phyloP scores from a whole-genome alignment of 495 filamentous ascomycete species.

The Neurospora sp. region DNA sequence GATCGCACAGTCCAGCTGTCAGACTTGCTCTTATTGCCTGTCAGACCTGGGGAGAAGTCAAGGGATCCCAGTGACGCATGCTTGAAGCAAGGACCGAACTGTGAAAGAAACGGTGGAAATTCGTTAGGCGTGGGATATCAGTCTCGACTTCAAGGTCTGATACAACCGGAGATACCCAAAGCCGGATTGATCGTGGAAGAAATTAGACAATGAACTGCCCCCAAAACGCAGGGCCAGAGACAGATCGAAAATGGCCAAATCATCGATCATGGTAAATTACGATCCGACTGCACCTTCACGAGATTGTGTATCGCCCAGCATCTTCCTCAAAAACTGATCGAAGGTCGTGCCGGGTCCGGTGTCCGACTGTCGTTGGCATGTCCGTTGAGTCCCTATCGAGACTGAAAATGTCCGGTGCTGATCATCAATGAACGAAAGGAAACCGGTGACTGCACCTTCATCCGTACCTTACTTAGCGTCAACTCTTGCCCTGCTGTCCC shows the following conservation, averaged over 20 bases:
- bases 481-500: neutral
- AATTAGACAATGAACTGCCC: neutral
- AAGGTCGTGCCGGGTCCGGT: neutral
- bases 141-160: neutral
- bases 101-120: neutral
- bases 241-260: neutral
- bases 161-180: neutral
- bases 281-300: neutral
- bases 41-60: neutral
- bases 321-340: neutral
- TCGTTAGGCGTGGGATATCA: neutral
- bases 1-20: neutral
- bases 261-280: neutral
- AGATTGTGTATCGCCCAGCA: neutral
- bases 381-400: neutral
- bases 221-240: neutral
- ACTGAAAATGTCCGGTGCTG: neutral
- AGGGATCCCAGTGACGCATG: neutral
- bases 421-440: neutral
- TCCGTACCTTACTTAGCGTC: neutral
- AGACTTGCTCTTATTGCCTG: neutral
- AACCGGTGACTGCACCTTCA: neutral
- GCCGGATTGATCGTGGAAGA: neutral
- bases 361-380: neutral
- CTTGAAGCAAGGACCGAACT: neutral